Percentiles rank a stretch among this genome's conserved stretches.
These are phyloP conservation scores for Suhomyces terraborum DNA, from an alignment of 1,139 yeast genomes.

Conservation along the genomic window DNA sequence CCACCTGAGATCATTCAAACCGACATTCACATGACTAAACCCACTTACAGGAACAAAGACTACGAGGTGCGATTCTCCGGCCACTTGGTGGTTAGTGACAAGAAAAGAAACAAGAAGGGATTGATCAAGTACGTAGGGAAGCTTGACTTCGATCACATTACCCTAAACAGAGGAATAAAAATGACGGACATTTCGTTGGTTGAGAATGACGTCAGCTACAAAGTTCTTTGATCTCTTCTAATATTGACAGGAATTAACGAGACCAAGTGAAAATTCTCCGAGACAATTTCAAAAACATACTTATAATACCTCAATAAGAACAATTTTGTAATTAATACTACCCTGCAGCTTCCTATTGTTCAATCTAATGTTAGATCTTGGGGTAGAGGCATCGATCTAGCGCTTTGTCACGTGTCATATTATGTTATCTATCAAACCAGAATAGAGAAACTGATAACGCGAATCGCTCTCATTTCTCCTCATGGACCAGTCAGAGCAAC, in stretches of 20 bases:
- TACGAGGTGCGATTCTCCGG: constrained; percentile 32
- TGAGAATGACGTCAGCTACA: constrained; percentile 7
- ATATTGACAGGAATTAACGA: too few species aligned
- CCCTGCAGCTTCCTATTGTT: too few species aligned
- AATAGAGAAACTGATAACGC: neutral
- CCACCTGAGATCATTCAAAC: constrained; percentile 7
- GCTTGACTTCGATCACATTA: constrained; percentile 37
- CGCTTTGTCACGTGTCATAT: too few species aligned
- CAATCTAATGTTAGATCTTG: too few species aligned
- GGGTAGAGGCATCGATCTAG: too few species aligned
- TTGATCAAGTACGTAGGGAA: constrained; percentile 29
- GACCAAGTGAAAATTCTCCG: too few species aligned
- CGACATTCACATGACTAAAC: constrained; percentile 24
- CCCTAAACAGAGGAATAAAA: constrained; percentile 36
- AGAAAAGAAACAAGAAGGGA: constrained; percentile 22
- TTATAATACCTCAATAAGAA: too few species aligned
- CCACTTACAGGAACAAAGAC: constrained; percentile 21
- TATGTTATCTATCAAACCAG: too few species aligned
- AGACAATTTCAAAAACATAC: too few species aligned
- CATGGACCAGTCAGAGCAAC: neutral
- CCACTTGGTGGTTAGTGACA: constrained; percentile 23
- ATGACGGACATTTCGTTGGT: constrained; percentile 15
- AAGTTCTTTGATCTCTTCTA: too few species aligned
- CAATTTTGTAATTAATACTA: too few species aligned
- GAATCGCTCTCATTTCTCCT: neutral